phyloP scores from a whole-genome alignment of 169 alveolate species.

The Cyclospora cayetanensis region DNA sequence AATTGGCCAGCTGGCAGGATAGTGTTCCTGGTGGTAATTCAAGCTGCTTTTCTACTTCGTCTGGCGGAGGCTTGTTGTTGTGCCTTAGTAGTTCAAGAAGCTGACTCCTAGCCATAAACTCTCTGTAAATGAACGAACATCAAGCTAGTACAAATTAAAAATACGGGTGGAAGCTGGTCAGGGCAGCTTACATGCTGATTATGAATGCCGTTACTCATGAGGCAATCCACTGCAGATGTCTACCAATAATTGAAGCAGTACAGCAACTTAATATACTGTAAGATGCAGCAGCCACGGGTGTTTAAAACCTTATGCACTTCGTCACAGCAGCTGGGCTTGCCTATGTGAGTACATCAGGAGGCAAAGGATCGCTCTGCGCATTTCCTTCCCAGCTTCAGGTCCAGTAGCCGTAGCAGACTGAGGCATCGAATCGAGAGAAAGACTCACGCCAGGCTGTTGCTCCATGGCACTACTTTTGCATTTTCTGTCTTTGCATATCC shows the following conservation, averaged over 20 bases:
- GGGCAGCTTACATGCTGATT: too few relatives aligned
- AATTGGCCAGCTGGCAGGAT: conserved; percentile 69
- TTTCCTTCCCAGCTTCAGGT: conserved; percentile 57
- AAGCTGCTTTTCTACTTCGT: conserved; percentile 71
- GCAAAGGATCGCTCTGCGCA: conserved; percentile 71
- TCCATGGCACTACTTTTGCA: neutral
- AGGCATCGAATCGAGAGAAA: neutral
- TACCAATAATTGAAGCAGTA: too few relatives aligned
- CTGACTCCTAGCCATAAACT: conserved; percentile 66
- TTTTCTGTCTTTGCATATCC: neutral
- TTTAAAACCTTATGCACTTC: too few relatives aligned
- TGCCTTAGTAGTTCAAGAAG: conserved; percentile 63
- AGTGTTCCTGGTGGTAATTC: conserved; percentile 64
- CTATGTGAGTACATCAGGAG: conserved; percentile 71
- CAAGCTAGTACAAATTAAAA: neutral
- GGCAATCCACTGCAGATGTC: too few relatives aligned
- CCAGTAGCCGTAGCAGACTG: conserved; percentile 45
- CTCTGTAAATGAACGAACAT: conserved; percentile 28
- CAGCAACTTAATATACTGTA: too few relatives aligned
- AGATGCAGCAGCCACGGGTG: too few relatives aligned
- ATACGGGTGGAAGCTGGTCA: neutral
- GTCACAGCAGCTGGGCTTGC: too few relatives aligned
- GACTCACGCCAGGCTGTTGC: neutral
- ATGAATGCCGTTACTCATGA: too few relatives aligned
- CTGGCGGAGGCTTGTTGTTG: conserved; percentile 72